Base-by-base conservation (phyloP, 2,329 filamentous ascomycete genomes). In the Phoma sp. region DNA sequence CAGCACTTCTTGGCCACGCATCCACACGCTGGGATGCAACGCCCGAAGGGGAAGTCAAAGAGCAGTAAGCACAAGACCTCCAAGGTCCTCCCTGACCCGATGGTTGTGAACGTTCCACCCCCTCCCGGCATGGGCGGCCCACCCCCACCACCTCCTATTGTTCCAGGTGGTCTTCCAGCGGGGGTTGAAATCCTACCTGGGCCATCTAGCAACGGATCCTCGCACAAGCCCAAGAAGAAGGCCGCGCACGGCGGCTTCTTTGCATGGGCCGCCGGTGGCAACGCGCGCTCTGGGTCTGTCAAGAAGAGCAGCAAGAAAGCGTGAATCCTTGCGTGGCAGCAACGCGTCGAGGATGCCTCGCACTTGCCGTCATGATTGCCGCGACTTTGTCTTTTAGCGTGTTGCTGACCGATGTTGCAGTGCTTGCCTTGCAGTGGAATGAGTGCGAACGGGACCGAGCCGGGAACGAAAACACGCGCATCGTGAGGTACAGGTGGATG, bases 281-380 rank as follows among this genome's bases (percentile, higher is more conserved):
- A 38, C 15, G 23, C 9, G 3, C 39, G 52, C 25, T 38, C 40
- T 21, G 42, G 37, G 4, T 34, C 46, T 6, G 53, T 42, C 26
- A 56, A 56, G 37, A 56, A 56, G 42, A 46, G 30, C 50, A 48
- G 40, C 43, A 53, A 56, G 46, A 56, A 52, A 28, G 42, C 47
- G 12, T 56, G 53, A 56, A 52, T 56, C 34, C 29, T 42, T 39
- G 52, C 39, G 52, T 55, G 52, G 52, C 52, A 46, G 36, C 52
- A 55, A 25, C 34, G 46, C 46, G 52, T 55, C n/a, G 52, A 46
- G 40, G 52, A 55, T n/a, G 52, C 46, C 14, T 38, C 43, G n/a
- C 28, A 53, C 32, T 15, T 36, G 30, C 36, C 49, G 29, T 47
- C 50, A 9, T 53, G 43, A 53, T 18, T 9, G 17, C 28, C 12